phyloP scores from a whole-genome alignment of 345 rosid genomes.

The Eucalyptus decipiens region DNA sequence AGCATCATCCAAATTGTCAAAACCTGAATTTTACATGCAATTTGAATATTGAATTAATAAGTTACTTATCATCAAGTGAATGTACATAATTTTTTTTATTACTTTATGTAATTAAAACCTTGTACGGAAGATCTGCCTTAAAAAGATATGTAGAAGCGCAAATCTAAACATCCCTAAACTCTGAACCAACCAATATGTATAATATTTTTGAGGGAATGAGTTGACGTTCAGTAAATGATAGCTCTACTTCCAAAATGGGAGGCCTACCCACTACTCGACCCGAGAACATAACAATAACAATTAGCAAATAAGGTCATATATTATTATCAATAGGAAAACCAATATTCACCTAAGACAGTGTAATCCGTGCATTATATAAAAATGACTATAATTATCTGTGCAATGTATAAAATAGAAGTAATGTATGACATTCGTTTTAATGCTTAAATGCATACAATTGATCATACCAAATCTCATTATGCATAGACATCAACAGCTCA shows the following conservation, averaged over 20 bases:
- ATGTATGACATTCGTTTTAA: no score
- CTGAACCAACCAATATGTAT: background rate
- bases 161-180: background rate
- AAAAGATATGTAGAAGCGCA: background rate
- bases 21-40: background rate
- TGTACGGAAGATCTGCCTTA: background rate
- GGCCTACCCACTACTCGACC: background rate
- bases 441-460: background rate
- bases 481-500: background rate
- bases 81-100: background rate
- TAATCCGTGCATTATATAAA: background rate
- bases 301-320: background rate
- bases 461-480: background rate
- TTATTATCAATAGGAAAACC: background rate
- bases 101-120: background rate
- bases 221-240: background rate
- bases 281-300: background rate
- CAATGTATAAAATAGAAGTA: background rate
- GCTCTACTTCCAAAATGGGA: background rate
- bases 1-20: background rate
- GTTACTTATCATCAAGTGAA: background rate
- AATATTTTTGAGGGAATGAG: background rate
- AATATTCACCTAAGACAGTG: background rate
- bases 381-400: background rate
- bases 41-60: background rate